Evolutionary conservation across 371 early-diverging fungal species (phyloP).

Genomic region (Thermomucor indicae-seudaticae): DNA sequence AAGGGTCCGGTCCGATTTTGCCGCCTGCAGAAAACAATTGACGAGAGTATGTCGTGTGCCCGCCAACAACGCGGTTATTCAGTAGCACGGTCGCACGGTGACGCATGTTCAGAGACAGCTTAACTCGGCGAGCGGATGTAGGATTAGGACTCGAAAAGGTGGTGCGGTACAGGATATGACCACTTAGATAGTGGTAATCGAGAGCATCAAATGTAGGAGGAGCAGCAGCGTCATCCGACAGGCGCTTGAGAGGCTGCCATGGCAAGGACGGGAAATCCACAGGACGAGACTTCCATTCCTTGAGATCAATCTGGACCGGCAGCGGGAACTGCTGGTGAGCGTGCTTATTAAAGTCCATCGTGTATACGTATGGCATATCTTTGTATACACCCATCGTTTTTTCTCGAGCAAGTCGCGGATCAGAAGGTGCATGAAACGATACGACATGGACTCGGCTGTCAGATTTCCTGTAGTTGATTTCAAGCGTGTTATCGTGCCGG

Average conservation of each 20-base stretch:
- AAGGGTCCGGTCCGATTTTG: constrained; percentile 73
- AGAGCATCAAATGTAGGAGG: constrained; percentile 32
- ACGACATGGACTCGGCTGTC: constrained; percentile 23
- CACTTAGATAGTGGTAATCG: constrained; percentile 62
- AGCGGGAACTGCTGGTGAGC: constrained; percentile 8
- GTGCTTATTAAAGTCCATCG: constrained; percentile 14
- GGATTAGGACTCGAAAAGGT: constrained; percentile 14
- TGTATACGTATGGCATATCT: constrained; percentile 22
- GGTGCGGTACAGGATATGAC: constrained; percentile 63
- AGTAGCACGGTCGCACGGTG: constrained; percentile 67
- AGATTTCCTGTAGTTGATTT: constrained; percentile 24
- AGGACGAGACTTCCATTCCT: constrained; percentile 26
- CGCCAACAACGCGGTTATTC: constrained; percentile 69
- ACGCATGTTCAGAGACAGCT: constrained; percentile 62
- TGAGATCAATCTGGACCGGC: constrained; percentile 17
- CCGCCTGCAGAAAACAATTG: constrained; percentile 60
- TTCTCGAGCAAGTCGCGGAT: constrained; percentile 7
- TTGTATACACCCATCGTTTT: constrained; percentile 3
- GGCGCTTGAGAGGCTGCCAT: constrained; percentile 36
- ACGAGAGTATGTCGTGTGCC: constrained; percentile 74
- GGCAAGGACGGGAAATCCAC: constrained; percentile 30
- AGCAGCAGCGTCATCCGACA: constrained; percentile 1
- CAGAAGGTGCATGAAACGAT: constrained; percentile 17
- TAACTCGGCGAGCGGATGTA: no score
- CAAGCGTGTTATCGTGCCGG: constrained; percentile 11